Evolutionary conservation across 345 rosid genomes (phyloP), one percentile per base, ranked within the genome.

Genomic region (Eucalyptus globulus): DNA sequence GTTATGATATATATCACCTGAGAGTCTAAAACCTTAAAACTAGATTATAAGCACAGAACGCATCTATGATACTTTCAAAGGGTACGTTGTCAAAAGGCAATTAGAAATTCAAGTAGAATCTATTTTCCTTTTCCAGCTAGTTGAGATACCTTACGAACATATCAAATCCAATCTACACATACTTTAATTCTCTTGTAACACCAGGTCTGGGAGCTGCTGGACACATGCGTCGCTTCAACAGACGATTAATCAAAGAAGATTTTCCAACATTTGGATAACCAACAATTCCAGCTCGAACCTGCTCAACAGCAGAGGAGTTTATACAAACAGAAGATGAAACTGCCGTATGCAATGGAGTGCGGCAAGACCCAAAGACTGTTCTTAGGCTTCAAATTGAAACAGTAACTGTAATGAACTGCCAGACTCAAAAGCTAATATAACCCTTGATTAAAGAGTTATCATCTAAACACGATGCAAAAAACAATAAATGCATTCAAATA

Each of bases 181-280:
- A 97, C 99, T 94, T 97, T 88, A 97, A 91, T 90, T 91, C 97
- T 93, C 98, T 94, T 45, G 99, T 97, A 91, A 97, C 97, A 88
- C 99, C 99, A 34, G 99, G 99, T 91, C 99, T 95, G 60, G 99
- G 95, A 85, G 99, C 99, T 60, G 99, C 99, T 10, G 98, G 91
- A 89, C 99, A 97, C 94, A 96, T 92, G 89, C 98, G 95, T 14
- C 98, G 95, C 92, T 97, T 97, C 67, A 97, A 93, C 89, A 97
- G 90, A 89, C 99, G 99, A 90, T 97, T 97, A 86, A 97, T 95
- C 93, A 97, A 90, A 91, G 99, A 97, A 87, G 99, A 97, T 91
- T 97, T 97, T 88, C 98, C 99, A 49, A 97, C 99, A 95, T 97
- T 97, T 85, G 99, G 99, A 87, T 96, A 97, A 90, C 99, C 99